Evolutionary conservation across 495 filamentous ascomycete species (phyloP).

Genomic region (Penicillium verhagenii): DNA sequence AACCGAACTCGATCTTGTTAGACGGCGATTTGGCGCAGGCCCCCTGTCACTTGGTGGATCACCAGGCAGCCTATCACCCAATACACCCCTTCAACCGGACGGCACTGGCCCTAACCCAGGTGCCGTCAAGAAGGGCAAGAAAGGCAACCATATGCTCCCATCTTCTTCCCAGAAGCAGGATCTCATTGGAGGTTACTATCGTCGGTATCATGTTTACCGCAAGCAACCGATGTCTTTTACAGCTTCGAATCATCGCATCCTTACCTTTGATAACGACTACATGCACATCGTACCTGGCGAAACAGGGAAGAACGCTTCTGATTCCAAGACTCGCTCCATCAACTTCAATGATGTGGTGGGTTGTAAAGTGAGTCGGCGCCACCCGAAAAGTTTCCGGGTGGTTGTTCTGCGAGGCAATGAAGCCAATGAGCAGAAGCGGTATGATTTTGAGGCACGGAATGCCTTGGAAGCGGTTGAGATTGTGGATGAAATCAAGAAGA

Average conservation of each 20-base stretch:
- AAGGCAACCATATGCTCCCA: constrained; percentile 62
- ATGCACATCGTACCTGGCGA: constrained; percentile 88
- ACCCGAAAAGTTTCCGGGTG: constrained; percentile 90
- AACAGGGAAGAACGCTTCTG: constrained; percentile 51
- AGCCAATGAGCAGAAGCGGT: constrained; percentile 77
- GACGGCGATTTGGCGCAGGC: constrained; percentile 82
- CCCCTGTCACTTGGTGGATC: constrained; percentile 74
- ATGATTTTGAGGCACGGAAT: constrained; percentile 91
- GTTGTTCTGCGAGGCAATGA: constrained; percentile 73
- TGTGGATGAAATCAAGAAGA: constrained; percentile 77
- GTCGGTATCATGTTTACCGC: constrained; percentile 86
- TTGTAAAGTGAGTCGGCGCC: constrained; percentile 85
- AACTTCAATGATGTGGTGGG: constrained; percentile 91
- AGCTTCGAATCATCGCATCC: constrained; percentile 74
- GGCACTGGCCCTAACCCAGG: constrained; percentile 28
- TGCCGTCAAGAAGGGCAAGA: constrained; percentile 64
- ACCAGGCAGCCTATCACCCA: constrained; percentile 77
- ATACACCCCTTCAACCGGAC: constrained; percentile 66
- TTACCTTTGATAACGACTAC: constrained; percentile 93
- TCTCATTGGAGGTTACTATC: constrained; percentile 67
- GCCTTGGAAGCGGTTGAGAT: constrained; percentile 81
- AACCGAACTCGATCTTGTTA: constrained; percentile 80
- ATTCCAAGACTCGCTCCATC: constrained; percentile 80
- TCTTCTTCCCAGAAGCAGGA: constrained; percentile 79
- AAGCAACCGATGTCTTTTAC: constrained; percentile 95